These are phyloP conservation scores for Pleurotus ostreatus DNA, from an alignment of 768 basidiomycete species.

Conservation along the genomic window DNA sequence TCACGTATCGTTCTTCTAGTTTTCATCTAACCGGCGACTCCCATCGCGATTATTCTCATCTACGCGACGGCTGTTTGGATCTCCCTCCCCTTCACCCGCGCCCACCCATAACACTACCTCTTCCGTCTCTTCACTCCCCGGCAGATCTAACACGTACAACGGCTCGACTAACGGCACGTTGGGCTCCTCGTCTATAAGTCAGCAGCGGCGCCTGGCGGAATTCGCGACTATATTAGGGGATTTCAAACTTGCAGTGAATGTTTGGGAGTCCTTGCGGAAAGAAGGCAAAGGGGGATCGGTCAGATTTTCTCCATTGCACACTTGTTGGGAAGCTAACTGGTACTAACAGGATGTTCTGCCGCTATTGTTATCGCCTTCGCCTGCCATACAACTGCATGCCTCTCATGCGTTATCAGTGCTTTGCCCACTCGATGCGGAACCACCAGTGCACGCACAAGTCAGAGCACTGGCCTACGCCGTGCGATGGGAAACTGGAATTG, in stretches of 20 bases:
- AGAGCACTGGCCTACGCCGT: constrained; percentile 64
- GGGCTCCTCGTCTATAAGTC: constrained; percentile 44
- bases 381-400: constrained; percentile 55
- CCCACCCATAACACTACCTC: constrained; percentile 33
- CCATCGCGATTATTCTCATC: constrained; percentile 85
- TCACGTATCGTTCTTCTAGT: constrained; percentile 31
- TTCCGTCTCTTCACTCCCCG: constrained; percentile 36
- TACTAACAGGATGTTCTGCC: constrained; percentile 74
- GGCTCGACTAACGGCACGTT: constrained; percentile 20
- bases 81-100: constrained; percentile 45
- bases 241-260: constrained; percentile 71
- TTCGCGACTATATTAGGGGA: constrained; percentile 93
- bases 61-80: constrained; percentile 79
- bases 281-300: constrained; percentile 88
- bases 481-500: constrained; percentile 73
- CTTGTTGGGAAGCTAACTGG: not conserved
- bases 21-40: constrained; percentile 71
- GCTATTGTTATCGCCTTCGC: constrained; percentile 63
- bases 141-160: constrained; percentile 32
- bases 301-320: constrained; percentile 19
- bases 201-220: constrained; percentile 88
- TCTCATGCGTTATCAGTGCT: constrained; percentile 54
- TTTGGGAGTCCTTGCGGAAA: constrained; percentile 87
- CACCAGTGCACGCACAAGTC: constrained; percentile 62
- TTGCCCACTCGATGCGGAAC: constrained; percentile 37